Evolutionary conservation across 2,329 filamentous ascomycete species (phyloP), one percentile per base, ranked within the genome.

Genomic region (Fusarium sp.): DNA sequence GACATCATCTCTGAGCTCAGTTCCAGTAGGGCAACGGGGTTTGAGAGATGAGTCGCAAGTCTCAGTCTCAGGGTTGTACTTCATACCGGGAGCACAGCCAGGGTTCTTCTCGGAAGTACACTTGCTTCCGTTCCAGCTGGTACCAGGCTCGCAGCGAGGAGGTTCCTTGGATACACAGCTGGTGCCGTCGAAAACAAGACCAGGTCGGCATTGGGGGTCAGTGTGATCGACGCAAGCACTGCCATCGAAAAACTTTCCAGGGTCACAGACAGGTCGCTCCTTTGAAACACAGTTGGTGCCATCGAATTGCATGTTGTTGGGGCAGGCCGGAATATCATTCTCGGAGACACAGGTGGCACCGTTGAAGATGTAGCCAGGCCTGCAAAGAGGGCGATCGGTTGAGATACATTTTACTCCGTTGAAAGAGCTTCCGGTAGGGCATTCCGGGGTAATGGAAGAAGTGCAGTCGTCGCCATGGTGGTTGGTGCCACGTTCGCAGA

Each of bases 251-350:
- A 39, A 61, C 9, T 45, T 48, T 2, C 50, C 24, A 3, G 30
- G 30, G 7, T 39, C 26, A 7, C 65, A 68, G 1, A 10, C 20
- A 36, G 63, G 65, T 26, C 55, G 42, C 28, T 26, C 12, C 20
- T 55, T 68, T 4, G 65, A 68, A 1, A 68, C 38, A 22, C 65
- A 68, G 9, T 54, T 68, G 30, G 56, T 50, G 0, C 63, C 63
- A 10, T 68, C 63, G 16, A 67, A 68, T 4, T 56, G 20, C 55
- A 68, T 48, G 14, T 41, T 44, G 18, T 61, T 50, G 1, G 10
- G 15, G 12, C 63, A 68, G 4, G 20, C 38, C 1, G 63, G 65
- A 12, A 26, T 18, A 5, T 56, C 55, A 3, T 56, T 61, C 15
- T 68, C 38, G 4, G 65, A 68, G n/a, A 68, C 35, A 18, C 63